Percentiles rank a stretch among this genome's conserved stretches.
Evolutionary conservation across 768 basidiomycete species (phyloP).

Genomic region (Boletus subcaerulescens): DNA sequence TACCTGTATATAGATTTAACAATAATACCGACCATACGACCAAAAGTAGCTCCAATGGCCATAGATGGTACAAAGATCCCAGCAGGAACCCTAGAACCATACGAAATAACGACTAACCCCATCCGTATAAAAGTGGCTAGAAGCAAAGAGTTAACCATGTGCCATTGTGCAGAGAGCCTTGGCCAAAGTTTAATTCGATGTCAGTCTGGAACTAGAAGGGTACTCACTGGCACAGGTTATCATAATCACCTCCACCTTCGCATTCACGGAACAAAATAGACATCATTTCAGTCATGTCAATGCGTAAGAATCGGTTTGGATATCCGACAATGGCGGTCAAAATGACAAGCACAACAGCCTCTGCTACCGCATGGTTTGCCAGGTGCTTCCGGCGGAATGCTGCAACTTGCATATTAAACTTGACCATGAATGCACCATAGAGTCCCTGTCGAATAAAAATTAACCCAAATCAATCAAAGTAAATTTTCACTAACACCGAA

Average conservation of each 20-base stretch:
- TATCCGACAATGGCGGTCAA: slow-evolving; percentile 92
- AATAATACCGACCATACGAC: slow-evolving; percentile 94
- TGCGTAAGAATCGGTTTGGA: slow-evolving; percentile 89
- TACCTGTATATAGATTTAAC: slow-evolving; percentile 91
- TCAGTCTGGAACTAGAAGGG: not conserved
- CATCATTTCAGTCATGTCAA: slow-evolving; percentile 98
- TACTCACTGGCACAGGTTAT: slow-evolving; percentile 92
- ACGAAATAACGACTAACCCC: slow-evolving; percentile 84
- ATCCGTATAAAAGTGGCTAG: slow-evolving; percentile 89
- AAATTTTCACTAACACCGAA: slow-evolving; percentile 70
- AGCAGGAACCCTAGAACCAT: slow-evolving; percentile 94
- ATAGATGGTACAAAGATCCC: slow-evolving; percentile 99
- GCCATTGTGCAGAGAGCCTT: slow-evolving; percentile 90
- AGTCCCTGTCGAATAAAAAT: slow-evolving; percentile 61
- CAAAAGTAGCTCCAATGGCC: slow-evolving; percentile 97
- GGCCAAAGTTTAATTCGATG: slow-evolving; percentile 5
- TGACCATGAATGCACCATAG: slow-evolving; percentile 96
- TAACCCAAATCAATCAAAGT: not conserved
- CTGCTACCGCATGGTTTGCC: slow-evolving; percentile 76
- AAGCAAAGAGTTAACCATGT: slow-evolving; percentile 88
- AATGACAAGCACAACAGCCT: slow-evolving; percentile 84
- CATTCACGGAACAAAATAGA: slow-evolving; percentile 94
- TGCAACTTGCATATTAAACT: slow-evolving; percentile 93
- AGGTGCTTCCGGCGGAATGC: slow-evolving; percentile 93
- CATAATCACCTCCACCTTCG: slow-evolving; percentile 87